Conservation (phyloP, 2,329 filamentous ascomycete species). For the Ramularia collo-cygni region DNA sequence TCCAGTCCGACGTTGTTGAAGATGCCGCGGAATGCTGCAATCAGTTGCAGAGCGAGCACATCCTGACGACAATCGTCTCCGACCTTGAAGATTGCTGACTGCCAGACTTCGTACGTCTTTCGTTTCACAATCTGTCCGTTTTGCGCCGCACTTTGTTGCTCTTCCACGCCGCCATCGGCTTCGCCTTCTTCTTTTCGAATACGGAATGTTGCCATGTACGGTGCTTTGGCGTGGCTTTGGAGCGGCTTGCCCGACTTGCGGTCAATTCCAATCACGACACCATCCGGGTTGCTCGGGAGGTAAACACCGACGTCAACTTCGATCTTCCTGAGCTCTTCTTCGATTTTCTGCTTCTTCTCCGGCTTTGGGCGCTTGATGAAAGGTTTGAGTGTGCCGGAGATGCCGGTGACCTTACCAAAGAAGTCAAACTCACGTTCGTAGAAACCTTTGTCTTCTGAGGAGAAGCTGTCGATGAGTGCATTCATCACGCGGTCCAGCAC, state of each 20-base stretch:
- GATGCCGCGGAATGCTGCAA: slow-evolving; percentile 92
- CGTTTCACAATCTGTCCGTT: slow-evolving; percentile 25
- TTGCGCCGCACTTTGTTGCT: slow-evolving; percentile 23
- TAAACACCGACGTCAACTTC: slow-evolving; percentile 97
- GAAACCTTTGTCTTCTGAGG: slow-evolving; percentile 69
- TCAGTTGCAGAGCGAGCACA: slow-evolving; percentile 93
- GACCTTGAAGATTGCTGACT: slow-evolving; percentile 99
- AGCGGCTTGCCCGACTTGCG: slow-evolving; percentile 95
- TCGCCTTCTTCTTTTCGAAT: slow-evolving; percentile 73
- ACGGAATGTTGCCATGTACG: slow-evolving; percentile 98
- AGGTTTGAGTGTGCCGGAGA: slow-evolving; percentile 92
- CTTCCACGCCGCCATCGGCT: slow-evolving; percentile 32
- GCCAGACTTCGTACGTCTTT: slow-evolving; percentile 83
- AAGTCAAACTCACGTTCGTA: slow-evolving; percentile 96
- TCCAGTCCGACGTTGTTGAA: slow-evolving; percentile 93
- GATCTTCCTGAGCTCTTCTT: slow-evolving; percentile 95
- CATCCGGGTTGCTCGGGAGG: slow-evolving; percentile 92
- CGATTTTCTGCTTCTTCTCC: slow-evolving; percentile 98
- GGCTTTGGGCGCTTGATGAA: slow-evolving; percentile 87
- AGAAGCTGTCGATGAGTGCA: slow-evolving; percentile 77
- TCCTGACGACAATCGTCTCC: slow-evolving; percentile 98
- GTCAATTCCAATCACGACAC: slow-evolving; percentile 95
- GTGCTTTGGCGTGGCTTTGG: slow-evolving; percentile 95
- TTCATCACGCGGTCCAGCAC: slow-evolving; percentile 85
- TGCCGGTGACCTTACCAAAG: slow-evolving; percentile 91